phyloP scores from a whole-genome alignment of 2,329 filamentous ascomycete species.

The Hawksworthiomyces lignivorus region DNA sequence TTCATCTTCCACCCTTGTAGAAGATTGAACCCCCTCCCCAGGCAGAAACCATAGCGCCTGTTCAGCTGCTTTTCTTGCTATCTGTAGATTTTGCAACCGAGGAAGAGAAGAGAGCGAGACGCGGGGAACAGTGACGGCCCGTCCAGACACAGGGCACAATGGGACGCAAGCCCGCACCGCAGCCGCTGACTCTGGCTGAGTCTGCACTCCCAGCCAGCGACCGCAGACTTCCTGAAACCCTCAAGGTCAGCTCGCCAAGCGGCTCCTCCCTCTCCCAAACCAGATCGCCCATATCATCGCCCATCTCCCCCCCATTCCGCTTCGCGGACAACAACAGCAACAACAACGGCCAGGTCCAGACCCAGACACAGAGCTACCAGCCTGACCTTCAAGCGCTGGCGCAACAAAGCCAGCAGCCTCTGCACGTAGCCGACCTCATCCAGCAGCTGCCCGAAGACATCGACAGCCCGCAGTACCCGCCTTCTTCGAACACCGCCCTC shows the following conservation, averaged over 20 bases:
- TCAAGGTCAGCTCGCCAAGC: constrained; percentile 25
- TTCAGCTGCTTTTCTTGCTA: no score
- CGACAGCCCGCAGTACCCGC: constrained; percentile 20
- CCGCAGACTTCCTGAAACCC: constrained; percentile 26
- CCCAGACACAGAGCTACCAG: constrained; percentile 3
- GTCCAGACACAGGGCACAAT: constrained; percentile 26
- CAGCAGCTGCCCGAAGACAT: constrained; percentile 20
- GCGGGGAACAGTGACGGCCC: constrained; percentile 10
- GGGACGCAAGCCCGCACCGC: constrained; percentile 51
- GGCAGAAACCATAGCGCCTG: no score
- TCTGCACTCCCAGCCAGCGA: constrained; percentile 26
- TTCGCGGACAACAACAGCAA: constrained; percentile 33
- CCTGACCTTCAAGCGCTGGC: constrained; percentile 4
- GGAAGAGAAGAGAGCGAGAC: not conserved
- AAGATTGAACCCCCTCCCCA: no score
- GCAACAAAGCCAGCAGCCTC: constrained; percentile 14
- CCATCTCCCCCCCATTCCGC: constrained; percentile 32
- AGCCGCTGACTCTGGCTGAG: constrained; percentile 48
- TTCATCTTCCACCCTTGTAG: no score
- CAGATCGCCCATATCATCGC: constrained; percentile 36
- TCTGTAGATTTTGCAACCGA: no score
- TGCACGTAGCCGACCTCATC: constrained; percentile 26
- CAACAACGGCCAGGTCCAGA: constrained; percentile 21
- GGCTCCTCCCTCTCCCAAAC: constrained; percentile 22
- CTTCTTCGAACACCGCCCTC: constrained; percentile 21